A percentile compares a stretch with the other conserved stretches of the same genome.
These are phyloP conservation scores for Euclidium syriacum DNA, from an alignment of 345 rosid genomes.

Conservation along the genomic window DNA sequence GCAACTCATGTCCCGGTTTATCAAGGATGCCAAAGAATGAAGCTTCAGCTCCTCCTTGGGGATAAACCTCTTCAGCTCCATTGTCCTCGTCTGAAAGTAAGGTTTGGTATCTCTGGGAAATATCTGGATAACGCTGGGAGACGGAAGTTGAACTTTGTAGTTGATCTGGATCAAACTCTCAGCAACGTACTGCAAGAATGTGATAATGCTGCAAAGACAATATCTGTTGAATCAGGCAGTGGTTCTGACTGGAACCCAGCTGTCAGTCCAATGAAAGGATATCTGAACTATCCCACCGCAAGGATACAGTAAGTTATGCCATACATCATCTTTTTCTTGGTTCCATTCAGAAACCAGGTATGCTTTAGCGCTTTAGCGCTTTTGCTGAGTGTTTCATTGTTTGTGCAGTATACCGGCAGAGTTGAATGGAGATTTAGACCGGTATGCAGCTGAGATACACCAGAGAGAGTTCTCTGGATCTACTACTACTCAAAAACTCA, in stretches of 20 bases:
- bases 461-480: conserved; percentile 54
- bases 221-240: conserved; percentile 46
- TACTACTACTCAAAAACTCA: conserved; percentile 40
- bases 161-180: conserved; percentile 44
- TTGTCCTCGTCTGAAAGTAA: conserved; percentile 50
- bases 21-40: conserved; percentile 45
- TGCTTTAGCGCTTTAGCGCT: no score
- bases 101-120: conserved; percentile 51
- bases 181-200: conserved; percentile 59
- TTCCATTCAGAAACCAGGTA: neutral
- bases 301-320: conserved; percentile 67
- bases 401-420: conserved; percentile 54
- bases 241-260: conserved; percentile 64
- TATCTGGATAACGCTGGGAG: conserved; percentile 54
- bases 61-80: conserved; percentile 48
- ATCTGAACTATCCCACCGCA: conserved; percentile 38
- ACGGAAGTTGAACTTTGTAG: conserved; percentile 64
- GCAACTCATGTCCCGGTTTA: conserved; percentile 43
- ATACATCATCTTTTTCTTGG: neutral
- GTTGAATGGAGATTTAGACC: conserved; percentile 38
- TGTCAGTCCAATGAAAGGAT: conserved; percentile 34
- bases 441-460: conserved; percentile 53
- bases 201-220: conserved; percentile 39
- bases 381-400: conserved; percentile 2
- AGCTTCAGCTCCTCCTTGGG: conserved; percentile 39